Percentiles rank a stretch among this genome's conserved stretches.
phyloP scores from a whole-genome alignment of 768 basidiomycete species.

The Lactarius vividus region DNA sequence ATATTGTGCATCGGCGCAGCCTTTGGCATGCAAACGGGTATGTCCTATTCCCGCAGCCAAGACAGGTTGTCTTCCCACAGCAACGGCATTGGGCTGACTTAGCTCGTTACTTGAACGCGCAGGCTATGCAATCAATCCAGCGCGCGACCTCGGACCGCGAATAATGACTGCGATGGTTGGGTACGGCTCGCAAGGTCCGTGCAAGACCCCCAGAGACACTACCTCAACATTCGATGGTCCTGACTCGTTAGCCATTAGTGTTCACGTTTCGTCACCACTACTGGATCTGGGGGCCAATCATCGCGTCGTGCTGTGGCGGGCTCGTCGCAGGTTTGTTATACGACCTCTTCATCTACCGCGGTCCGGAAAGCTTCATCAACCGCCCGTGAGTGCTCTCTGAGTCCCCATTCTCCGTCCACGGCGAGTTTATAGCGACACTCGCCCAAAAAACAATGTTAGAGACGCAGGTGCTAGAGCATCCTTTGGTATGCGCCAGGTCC shows the following conservation, averaged over 20 bases:
- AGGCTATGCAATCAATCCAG: constrained; percentile 66
- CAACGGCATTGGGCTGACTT: not conserved
- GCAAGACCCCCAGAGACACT: not conserved
- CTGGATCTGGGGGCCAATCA: constrained; percentile 69
- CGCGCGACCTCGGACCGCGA: constrained; percentile 70
- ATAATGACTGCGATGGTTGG: constrained; percentile 69
- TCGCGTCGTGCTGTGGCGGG: constrained; percentile 59
- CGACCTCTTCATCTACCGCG: constrained; percentile 56
- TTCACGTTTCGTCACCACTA: constrained; percentile 55
- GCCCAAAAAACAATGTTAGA: not conserved
- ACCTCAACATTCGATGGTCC: not conserved
- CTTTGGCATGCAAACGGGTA: constrained; percentile 58
- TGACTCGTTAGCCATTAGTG: constrained; percentile 28
- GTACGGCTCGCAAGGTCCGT: constrained; percentile 51
- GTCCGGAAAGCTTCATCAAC: constrained; percentile 53
- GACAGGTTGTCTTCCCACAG: not conserved
- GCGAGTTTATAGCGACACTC: not conserved
- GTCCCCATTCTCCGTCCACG: too few species aligned
- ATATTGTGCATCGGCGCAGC: constrained; percentile 55
- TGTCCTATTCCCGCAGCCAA: not conserved
- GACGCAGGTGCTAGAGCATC: not conserved
- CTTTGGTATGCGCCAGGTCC: not conserved
- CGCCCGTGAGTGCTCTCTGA: constrained; percentile 42
- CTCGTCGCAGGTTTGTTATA: constrained; percentile 54
- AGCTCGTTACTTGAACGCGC: not conserved